Evolutionary conservation across 495 filamentous ascomycete species (phyloP), one percentile per base, ranked within the genome.

Genomic region (Penicillium lagena): DNA sequence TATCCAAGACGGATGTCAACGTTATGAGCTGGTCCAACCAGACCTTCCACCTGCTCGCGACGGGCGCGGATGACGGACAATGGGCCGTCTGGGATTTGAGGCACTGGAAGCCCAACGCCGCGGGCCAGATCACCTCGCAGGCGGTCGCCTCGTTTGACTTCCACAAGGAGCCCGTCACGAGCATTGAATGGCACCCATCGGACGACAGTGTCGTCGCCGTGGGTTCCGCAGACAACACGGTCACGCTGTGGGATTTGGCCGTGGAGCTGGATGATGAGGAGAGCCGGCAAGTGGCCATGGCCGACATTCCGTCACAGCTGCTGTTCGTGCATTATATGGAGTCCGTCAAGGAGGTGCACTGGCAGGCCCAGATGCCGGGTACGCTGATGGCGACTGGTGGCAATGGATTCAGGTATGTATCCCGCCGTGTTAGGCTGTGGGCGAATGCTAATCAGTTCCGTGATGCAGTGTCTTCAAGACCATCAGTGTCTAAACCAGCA

Each of bases 181-280:
- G 85, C 59, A 76, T 98, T 15, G 91, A 98, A 67, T 98, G 94
- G 90, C 91, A 98, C 66, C 93, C 93, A 12, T 86, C 86, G 3
- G 93, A 98, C 52, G 91, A 98, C 67, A 89, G 83, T 62, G 91
- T 96, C 45, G 82, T 98, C 12, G 86, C 87, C 7, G 89, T 96
- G 13, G 90, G 87, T 8, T 88, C 88, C 2, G 93, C 89, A 12
- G 93, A 98, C 62, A 90, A 90, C 60, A 95, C 90, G 9, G 76
- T 96, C 17, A 96, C 93, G 1, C 71, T 96, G 36, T 98, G 93
- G 93, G 93, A 98, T 83, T 61, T 98, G 60, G 86, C 89, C 4
- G 93, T 98, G 33, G 93, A 98, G 68, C 52, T 97, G 44, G 93
- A 98, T 54, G 93, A 96, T 55, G 93, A 98, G 69, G 91, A 96